Percentiles rank a stretch among this genome's conserved stretches.
Conservation (phyloP, 352 stramenopile genomes). For the Sclerospora graminicola region DNA sequence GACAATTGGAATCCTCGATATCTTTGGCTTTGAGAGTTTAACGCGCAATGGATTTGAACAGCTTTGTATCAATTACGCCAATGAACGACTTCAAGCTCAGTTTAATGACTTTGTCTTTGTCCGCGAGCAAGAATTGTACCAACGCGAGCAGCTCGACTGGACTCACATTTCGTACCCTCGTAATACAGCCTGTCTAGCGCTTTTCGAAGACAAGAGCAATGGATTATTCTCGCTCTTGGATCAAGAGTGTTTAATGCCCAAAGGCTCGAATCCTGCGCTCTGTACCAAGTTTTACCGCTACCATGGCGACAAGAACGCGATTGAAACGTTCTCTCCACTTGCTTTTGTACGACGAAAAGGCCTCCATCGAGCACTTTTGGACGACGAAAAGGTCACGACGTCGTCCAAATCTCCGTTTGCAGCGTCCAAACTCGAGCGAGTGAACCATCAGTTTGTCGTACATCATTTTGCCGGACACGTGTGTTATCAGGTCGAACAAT, state of each 20-base stretch:
- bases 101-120: slow-evolving; percentile 88
- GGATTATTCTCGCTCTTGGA: slow-evolving; percentile 77
- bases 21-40: slow-evolving; percentile 85
- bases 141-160: slow-evolving; percentile 84
- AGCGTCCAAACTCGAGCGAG: slow-evolving; percentile 74
- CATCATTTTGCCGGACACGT: slow-evolving; percentile 75
- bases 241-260: slow-evolving; percentile 77
- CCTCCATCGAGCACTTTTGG: too few relatives aligned
- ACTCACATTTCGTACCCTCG: slow-evolving; percentile 67
- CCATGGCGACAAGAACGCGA: slow-evolving; percentile 25
- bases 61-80: slow-evolving; percentile 84
- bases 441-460: slow-evolving; percentile 76
- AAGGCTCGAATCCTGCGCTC: slow-evolving; percentile 70
- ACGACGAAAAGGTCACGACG: too few relatives aligned
- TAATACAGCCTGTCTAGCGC: slow-evolving; percentile 64
- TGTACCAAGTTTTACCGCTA: slow-evolving; percentile 79
- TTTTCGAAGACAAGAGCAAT: slow-evolving; percentile 77
- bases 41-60: slow-evolving; percentile 79
- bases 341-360: too few relatives aligned
- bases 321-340: too few relatives aligned
- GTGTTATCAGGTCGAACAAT: slow-evolving; percentile 68
- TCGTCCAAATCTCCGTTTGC: slow-evolving; percentile 27
- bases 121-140: slow-evolving; percentile 42
- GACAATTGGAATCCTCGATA: slow-evolving; percentile 82
- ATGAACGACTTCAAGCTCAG: slow-evolving; percentile 75